Percentiles rank a stretch among this genome's conserved stretches.
phyloP scores from a whole-genome alignment of 148 eudicot genomes.

The Chenopodium quinoa region DNA sequence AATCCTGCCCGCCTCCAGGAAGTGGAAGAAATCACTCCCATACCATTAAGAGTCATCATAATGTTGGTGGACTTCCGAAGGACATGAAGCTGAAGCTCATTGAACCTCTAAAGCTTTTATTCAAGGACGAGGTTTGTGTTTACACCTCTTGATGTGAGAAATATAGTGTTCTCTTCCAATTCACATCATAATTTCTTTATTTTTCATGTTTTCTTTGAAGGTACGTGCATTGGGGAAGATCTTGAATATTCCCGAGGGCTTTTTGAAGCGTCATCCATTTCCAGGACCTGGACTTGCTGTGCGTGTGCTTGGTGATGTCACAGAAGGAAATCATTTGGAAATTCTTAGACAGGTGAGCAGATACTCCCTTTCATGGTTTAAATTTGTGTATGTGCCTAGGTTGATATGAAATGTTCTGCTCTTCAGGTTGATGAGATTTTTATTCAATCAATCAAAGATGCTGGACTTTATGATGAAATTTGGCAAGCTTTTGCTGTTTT shows the following conservation, averaged over 20 bases:
- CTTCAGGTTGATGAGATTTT: constrained; percentile 89
- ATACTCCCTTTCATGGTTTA: neutral
- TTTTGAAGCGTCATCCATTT: constrained; percentile 94
- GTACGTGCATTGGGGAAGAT: constrained; percentile 90
- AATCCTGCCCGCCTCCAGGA: constrained; percentile 98
- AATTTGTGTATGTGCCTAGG: neutral
- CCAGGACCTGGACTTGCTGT: constrained; percentile 99
- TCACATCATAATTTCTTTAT: neutral
- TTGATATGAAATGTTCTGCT: neutral
- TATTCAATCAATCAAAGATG: constrained; percentile 85
- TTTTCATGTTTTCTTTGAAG: constrained; percentile 29
- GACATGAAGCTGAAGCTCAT: constrained; percentile 97
- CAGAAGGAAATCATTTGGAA: constrained; percentile 73
- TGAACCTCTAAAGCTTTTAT: constrained; percentile 89
- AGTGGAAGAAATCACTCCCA: constrained; percentile 91
- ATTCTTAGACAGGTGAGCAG: constrained; percentile 60
- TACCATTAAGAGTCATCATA: constrained; percentile 97
- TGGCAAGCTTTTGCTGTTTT: constrained; percentile 99
- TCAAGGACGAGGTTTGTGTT: constrained; percentile 83
- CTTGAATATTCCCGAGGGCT: constrained; percentile 68
- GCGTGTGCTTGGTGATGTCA: constrained; percentile 89
- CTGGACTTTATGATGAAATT: constrained; percentile 80
- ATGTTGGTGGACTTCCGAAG: constrained; percentile 98
- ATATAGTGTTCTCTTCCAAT: neutral
- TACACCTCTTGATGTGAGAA: neutral